Evolutionary conservation across 371 early-diverging fungal species (phyloP), one percentile per base, ranked within the genome.

Genomic region (Circinella minor): DNA sequence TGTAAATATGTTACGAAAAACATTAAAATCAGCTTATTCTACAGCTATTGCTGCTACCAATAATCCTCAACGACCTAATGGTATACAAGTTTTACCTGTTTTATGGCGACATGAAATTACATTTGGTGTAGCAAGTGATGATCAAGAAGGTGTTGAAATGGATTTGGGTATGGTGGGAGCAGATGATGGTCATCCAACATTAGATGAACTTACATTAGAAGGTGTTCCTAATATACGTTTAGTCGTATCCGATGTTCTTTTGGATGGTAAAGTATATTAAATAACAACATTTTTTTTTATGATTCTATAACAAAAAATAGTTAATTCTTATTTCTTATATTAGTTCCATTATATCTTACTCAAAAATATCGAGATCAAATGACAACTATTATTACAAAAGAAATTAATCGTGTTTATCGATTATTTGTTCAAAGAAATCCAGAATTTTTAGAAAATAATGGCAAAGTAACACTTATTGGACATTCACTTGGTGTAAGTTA

Each of bases 21-120:
- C 92, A 0, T 77, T 94, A 51, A 93, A 91, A 69, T 79, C 85
- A 0, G 81, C 82, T 3, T 86, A 83, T 66, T 73, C 86, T 1
- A 75, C 76, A n/a, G 68, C 74, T 10, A 67, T 75, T 3, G 71
- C 72, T 34, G 61, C 81, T 17, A 74, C 77, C 1, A 59, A 72
- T 8, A 80, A 66, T 55, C 61, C 80, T 1, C 71, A 76, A 47
- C 73, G 77, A 27, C 54, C 75, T 9, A 81, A 88, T 74, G 89
- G 94, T n/a, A 88, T 95, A 4, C 94, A 94, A 73, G 88, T 95
- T 2, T 76, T 95, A 11, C 96, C 96, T 13, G 89, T 95, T 18
- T 84, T 92, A 63, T 95, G 96, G 96, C 83, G 95, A 54, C 89
- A 92, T 13, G 86, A 91, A 68, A 90, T 94, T 20, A 77, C 84